Evolutionary conservation across 2,329 filamentous ascomycete genomes (phyloP).

Genomic region (Fusarium austroafricanum): DNA sequence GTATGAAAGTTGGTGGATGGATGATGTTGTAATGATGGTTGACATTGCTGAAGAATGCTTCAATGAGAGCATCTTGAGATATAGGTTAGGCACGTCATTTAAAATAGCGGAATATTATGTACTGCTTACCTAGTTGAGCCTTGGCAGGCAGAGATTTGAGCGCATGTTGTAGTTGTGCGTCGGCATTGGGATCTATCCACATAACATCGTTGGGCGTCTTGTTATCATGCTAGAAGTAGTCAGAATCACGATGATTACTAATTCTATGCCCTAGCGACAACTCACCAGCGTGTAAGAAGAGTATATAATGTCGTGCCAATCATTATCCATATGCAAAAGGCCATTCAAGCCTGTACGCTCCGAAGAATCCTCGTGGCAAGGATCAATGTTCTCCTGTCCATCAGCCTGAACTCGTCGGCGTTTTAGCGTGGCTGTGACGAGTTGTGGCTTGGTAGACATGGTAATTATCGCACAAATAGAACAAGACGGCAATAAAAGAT

Average conservation of each 20-base stretch:
- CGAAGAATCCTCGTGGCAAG: neutral
- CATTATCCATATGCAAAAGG: neutral
- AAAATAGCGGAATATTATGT: neutral
- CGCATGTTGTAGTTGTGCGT: neutral
- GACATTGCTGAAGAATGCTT: slow-evolving; percentile 23
- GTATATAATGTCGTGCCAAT: neutral
- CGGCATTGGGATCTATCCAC: neutral
- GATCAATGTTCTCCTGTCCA: neutral
- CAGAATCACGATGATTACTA: neutral
- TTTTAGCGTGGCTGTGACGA: neutral
- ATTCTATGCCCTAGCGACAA: neutral
- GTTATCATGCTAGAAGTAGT: neutral
- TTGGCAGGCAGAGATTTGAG: slow-evolving; percentile 4
- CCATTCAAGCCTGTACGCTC: neutral
- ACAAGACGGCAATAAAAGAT: too few relatives aligned
- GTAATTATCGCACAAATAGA: too few relatives aligned
- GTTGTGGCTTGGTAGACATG: neutral
- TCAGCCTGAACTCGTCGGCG: neutral
- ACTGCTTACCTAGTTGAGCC: neutral
- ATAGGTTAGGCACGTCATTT: neutral
- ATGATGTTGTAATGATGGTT: slow-evolving; percentile 26
- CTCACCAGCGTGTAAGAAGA: slow-evolving; percentile 1
- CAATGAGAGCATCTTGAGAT: slow-evolving; percentile 5
- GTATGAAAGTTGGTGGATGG: slow-evolving; percentile 3
- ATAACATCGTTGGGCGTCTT: neutral